Percentiles rank a stretch among this genome's conserved stretches.
Conservation (phyloP, 352 stramenopile genomes). For the Aphanomyces invadans region DNA sequence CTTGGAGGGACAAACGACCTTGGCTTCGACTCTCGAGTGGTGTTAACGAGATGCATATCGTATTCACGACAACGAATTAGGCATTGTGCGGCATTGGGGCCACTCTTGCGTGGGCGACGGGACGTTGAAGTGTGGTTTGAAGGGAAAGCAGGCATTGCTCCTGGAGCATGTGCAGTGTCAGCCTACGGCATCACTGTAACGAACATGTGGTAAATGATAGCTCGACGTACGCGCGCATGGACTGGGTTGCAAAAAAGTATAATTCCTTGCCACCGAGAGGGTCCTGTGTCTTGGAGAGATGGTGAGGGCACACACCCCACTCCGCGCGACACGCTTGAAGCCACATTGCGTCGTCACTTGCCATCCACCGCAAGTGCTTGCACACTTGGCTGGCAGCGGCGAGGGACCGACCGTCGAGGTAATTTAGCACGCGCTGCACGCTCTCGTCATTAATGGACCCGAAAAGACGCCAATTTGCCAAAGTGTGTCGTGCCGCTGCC, state of each 20-base stretch:
- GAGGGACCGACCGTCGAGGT: conserved; percentile 39
- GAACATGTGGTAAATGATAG: neutral
- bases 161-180: conserved; percentile 16
- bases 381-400: conserved; percentile 13
- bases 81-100: no score
- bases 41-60: no score
- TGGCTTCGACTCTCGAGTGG: no score
- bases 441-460: conserved; percentile 23
- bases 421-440: conserved; percentile 87
- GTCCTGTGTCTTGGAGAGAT: neutral
- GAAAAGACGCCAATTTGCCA: conserved; percentile 8
- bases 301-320: conserved; percentile 7
- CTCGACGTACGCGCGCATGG: neutral
- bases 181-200: neutral
- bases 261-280: conserved; percentile 12
- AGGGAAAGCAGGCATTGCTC: conserved; percentile 11
- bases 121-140: neutral
- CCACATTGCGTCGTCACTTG: conserved; percentile 20
- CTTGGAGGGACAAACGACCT: no score
- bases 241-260: conserved; percentile 7
- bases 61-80: no score
- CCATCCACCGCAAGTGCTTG: neutral
- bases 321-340: conserved; percentile 8
- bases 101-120: no score
- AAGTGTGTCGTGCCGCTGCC: neutral